Percentiles rank a stretch among this genome's conserved stretches.
phyloP scores from a whole-genome alignment of 352 stramenopile species.

The Phytophthora palmivora region DNA sequence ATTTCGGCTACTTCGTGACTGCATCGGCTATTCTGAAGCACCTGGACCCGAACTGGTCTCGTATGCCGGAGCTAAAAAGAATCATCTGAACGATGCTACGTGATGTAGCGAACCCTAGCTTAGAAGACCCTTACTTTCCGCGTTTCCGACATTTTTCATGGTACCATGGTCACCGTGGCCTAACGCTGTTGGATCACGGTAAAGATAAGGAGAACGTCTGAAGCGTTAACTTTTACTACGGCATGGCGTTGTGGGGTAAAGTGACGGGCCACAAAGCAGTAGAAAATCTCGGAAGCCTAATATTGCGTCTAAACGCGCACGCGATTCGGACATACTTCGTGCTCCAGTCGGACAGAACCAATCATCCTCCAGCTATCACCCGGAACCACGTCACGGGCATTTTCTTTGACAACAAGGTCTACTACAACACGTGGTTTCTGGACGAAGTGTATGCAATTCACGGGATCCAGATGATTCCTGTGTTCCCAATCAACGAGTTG shows the following conservation, averaged over 20 bases:
- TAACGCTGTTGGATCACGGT: conserved; percentile 58
- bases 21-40: too few relatives aligned
- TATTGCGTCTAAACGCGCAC: conserved; percentile 73
- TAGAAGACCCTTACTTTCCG: conserved; percentile 58
- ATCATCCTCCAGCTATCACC: conserved; percentile 68
- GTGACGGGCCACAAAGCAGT: conserved; percentile 59
- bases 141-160: conserved; percentile 81
- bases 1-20: conserved; percentile 80
- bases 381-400: conserved; percentile 80
- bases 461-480: conserved; percentile 80
- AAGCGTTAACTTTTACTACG: conserved; percentile 88
- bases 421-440: too few relatives aligned
- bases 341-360: conserved; percentile 58
- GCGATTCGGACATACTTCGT: conserved; percentile 77
- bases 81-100: too few relatives aligned
- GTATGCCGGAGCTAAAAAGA: too few relatives aligned
- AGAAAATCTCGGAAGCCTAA: conserved; percentile 71
- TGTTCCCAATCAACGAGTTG: conserved; percentile 74
- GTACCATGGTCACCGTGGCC: conserved; percentile 74
- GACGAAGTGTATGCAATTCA: conserved; percentile 72
- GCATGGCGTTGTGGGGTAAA: conserved; percentile 72
- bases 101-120: conserved; percentile 73
- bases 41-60: too few relatives aligned
- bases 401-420: too few relatives aligned
- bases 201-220: conserved; percentile 82